phyloP scores from a whole-genome alignment of 441 rosid species.

The Syzygium malaccense region DNA sequence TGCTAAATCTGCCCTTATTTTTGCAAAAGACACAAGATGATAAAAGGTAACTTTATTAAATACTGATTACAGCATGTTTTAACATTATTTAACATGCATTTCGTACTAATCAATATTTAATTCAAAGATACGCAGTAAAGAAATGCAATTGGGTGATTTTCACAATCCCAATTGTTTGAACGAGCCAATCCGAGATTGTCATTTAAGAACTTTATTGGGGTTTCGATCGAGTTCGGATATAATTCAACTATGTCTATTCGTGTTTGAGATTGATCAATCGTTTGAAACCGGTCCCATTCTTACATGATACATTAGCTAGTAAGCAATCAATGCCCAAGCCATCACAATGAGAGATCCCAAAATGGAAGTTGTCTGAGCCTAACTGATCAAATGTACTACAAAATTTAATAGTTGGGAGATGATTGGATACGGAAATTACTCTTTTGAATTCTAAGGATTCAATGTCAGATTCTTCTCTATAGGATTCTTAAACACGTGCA shows the following conservation, averaged over 20 bases:
- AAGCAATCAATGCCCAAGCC: neutral
- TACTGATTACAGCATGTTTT: neutral
- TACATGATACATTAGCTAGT: neutral
- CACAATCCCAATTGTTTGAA: neutral
- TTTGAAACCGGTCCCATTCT: neutral
- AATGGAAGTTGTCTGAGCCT: neutral
- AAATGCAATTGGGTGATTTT: neutral
- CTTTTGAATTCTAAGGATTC: neutral
- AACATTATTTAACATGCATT: neutral
- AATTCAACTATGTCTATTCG: neutral
- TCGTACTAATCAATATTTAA: neutral
- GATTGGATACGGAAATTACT: neutral
- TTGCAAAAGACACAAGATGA: neutral
- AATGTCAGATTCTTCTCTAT: neutral
- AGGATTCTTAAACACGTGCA: neutral
- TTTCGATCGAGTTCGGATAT: neutral
- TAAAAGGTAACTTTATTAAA: neutral
- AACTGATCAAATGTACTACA: neutral
- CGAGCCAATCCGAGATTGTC: neutral
- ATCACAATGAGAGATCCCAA: neutral
- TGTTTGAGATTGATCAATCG: neutral
- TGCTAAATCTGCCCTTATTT: neutral
- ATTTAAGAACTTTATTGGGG: neutral
- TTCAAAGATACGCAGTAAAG: neutral
- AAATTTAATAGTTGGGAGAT: neutral